Percentiles rank a stretch among this genome's conserved stretches.
phyloP scores from a whole-genome alignment of 768 basidiomycete species.

The Floccularia luteovirens region DNA sequence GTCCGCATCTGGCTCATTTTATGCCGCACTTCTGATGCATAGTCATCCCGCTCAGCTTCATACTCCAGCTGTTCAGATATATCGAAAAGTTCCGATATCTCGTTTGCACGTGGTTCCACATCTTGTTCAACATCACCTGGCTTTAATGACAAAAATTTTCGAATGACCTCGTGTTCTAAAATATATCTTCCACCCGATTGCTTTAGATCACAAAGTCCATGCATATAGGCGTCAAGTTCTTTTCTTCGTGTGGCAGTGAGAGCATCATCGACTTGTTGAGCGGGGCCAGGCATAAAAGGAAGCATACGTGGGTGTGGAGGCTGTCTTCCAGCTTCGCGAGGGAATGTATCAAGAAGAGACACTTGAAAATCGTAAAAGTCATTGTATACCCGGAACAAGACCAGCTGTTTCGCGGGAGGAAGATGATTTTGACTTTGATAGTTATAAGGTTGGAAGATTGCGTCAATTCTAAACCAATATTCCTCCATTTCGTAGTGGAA shows the following conservation, averaged over 20 bases:
- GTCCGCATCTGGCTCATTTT: conserved; percentile 41
- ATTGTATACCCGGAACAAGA: conserved; percentile 92
- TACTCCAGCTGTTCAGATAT: too few species aligned
- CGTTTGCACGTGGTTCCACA: conserved; percentile 48
- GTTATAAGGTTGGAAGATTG: conserved; percentile 78
- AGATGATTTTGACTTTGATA: conserved; percentile 45
- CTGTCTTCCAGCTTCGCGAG: conserved; percentile 83
- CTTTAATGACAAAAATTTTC: conserved; percentile 77
- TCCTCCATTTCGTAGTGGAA: conserved; percentile 95
- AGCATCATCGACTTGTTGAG: conserved; percentile 72
- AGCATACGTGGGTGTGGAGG: conserved; percentile 65
- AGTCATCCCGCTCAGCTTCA: too few species aligned
- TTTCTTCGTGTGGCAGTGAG: conserved; percentile 73
- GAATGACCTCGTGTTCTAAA: conserved; percentile 70
- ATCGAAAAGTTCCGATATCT: conserved; percentile 48
- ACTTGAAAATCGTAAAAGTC: conserved; percentile 99
- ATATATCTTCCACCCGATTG: conserved; percentile 66
- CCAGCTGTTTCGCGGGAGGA: conserved; percentile 68
- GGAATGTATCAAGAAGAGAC: conserved; percentile 77
- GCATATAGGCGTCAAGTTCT: conserved; percentile 88
- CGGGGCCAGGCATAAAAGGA: conserved; percentile 97
- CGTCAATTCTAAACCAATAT: conserved; percentile 96
- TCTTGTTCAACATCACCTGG: conserved; percentile 80
- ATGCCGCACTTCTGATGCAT: conserved; percentile 27
- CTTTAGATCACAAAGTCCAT: conserved; percentile 69